These are phyloP conservation scores for Candida glucosophila DNA, from an alignment of 1,139 yeast genomes.

Conservation along the genomic window DNA sequence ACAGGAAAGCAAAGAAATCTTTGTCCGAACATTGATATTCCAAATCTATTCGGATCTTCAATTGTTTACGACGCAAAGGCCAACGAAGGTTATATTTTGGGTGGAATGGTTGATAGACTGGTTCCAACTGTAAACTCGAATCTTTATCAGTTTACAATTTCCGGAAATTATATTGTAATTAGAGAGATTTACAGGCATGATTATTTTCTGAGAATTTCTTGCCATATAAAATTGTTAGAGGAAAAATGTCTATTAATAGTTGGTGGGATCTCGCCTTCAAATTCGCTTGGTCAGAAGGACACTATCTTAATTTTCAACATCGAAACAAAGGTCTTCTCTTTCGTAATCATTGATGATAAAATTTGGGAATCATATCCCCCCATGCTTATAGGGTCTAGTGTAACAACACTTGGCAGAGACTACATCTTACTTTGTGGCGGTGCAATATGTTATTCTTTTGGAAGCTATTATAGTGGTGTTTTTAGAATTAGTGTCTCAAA, in stretches of 20 bases:
- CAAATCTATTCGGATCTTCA: conserved; percentile 21
- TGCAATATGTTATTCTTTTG: conserved; percentile 79
- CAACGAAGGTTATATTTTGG: conserved; percentile 38
- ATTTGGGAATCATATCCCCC: conserved; percentile 37
- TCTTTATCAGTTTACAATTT: conserved; percentile 24
- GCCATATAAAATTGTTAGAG: conserved; percentile 19
- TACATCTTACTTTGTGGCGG: conserved; percentile 57
- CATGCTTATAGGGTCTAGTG: conserved; percentile 52
- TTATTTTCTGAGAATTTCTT: conserved; percentile 36
- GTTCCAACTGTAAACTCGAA: conserved; percentile 24
- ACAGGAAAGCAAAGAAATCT: conserved; percentile 10
- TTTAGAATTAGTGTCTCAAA: conserved; percentile 1
- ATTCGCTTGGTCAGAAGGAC: conserved; percentile 26
- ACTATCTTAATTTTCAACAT: conserved; percentile 30
- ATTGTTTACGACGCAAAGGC: conserved; percentile 20
- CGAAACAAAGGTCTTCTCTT: conserved; percentile 8
- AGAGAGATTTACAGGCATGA: conserved; percentile 4
- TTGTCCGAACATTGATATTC: conserved; percentile 10
- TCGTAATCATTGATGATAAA: conserved; percentile 19
- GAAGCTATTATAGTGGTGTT: conserved; percentile 49
- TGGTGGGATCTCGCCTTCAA: conserved; percentile 52
- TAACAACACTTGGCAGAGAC: conserved; percentile 15
- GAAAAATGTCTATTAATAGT: conserved; percentile 30
- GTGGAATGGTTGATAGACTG: conserved; percentile 40
- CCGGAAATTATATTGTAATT: conserved; percentile 6